Percentiles rank a stretch among this genome's conserved stretches.
These are phyloP conservation scores for Candida takata DNA, from an alignment of 805 yeast species.

Conservation along the genomic window DNA sequence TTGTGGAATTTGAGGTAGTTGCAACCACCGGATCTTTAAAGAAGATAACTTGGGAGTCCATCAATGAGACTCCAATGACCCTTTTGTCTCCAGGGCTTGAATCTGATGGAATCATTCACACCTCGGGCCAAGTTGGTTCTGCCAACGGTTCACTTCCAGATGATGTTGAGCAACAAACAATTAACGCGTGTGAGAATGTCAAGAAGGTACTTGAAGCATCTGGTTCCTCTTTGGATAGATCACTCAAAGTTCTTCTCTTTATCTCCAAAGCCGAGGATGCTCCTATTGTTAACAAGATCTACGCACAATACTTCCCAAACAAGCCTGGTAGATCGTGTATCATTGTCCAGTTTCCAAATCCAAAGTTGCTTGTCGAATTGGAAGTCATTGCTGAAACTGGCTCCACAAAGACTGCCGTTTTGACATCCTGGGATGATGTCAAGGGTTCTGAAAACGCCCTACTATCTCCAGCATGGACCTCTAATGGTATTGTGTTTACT, in stretches of 20 bases:
- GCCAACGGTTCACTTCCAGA: conserved; percentile 37
- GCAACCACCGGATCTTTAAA: conserved; percentile 22
- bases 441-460: conserved; percentile 24
- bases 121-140: conserved; percentile 42
- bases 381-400: conserved; percentile 36
- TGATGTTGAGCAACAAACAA: conserved; percentile 39
- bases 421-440: conserved; percentile 28
- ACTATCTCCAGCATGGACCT: conserved; percentile 35
- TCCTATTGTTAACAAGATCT: conserved; percentile 38
- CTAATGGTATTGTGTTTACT: conserved; percentile 38
- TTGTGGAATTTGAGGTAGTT: conserved; percentile 47
- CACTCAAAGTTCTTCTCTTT: conserved; percentile 43
- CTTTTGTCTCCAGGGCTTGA: conserved; percentile 36
- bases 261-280: conserved; percentile 38
- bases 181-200: conserved; percentile 37
- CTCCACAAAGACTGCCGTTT: conserved; percentile 1
- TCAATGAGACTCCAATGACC: conserved; percentile 24
- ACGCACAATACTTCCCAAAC: conserved; percentile 37
- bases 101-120: conserved; percentile 36
- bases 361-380: conserved; percentile 42
- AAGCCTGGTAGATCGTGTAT: conserved; percentile 51
- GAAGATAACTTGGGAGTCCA: conserved; percentile 30
- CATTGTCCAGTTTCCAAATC: conserved; percentile 44
- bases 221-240: conserved; percentile 39
- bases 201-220: conserved; percentile 34